Percentiles rank a stretch among this genome's conserved stretches.
phyloP scores from a whole-genome alignment of 805 yeast genomes.

The Wickerhamiella slavikovae region DNA sequence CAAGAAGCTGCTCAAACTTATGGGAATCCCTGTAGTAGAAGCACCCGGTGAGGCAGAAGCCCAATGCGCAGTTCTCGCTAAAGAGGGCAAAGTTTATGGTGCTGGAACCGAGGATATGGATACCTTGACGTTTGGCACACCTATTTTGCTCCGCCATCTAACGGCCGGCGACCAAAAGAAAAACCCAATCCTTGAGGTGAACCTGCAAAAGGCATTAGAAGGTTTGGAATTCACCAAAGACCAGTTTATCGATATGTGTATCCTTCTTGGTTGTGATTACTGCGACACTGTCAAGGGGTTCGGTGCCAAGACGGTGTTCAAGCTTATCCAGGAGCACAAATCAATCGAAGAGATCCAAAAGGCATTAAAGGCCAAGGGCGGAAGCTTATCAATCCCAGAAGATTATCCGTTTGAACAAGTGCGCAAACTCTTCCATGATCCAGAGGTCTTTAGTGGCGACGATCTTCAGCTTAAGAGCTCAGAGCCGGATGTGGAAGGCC shows the following conservation, averaged over 20 bases:
- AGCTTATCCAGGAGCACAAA: constrained; percentile 70
- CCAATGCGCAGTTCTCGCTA: constrained; percentile 86
- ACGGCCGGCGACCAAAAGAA: constrained; percentile 90
- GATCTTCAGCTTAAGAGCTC: constrained; percentile 63
- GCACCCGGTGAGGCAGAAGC: constrained; percentile 99
- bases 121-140: constrained; percentile 80
- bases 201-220: constrained; percentile 43
- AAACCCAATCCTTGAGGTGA: constrained; percentile 73
- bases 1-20: constrained; percentile 49
- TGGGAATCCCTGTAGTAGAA: constrained; percentile 88
- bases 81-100: constrained; percentile 79
- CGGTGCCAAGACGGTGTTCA: constrained; percentile 88
- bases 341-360: constrained; percentile 61
- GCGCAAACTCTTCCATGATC: constrained; percentile 58
- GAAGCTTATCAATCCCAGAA: constrained; percentile 72
- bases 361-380: constrained; percentile 29
- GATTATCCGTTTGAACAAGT: constrained; percentile 89
- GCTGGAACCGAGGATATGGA: constrained; percentile 99
- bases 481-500: constrained; percentile 72
- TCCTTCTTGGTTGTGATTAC: constrained; percentile 88
- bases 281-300: constrained; percentile 89
- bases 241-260: constrained; percentile 79
- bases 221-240: constrained; percentile 54
- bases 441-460: constrained; percentile 49
- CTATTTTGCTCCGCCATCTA: constrained; percentile 63